A percentile compares a stretch with the other conserved stretches of the same genome.
Conservation (phyloP, 176 grass and related monocot species). For the Carex pumila region DNA sequence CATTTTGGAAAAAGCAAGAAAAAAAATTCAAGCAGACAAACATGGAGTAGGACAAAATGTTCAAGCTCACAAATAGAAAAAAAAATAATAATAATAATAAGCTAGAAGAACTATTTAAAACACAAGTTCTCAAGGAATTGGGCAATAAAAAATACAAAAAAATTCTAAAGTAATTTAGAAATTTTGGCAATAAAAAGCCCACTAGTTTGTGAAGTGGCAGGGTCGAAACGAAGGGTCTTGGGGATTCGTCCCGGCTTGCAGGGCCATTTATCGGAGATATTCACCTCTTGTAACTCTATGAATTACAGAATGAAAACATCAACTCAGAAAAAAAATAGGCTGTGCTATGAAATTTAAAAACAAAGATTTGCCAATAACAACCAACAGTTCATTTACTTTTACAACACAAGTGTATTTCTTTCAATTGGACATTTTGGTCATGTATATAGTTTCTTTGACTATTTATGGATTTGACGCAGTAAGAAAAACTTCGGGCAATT, state of each 20-base stretch:
- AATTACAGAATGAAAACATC: not conserved
- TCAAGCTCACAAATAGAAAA: not conserved
- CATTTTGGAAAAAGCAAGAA: not conserved
- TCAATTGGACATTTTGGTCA: not conserved
- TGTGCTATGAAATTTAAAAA: not conserved
- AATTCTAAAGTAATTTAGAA: slow-evolving; percentile 34
- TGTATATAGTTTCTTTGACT: not conserved
- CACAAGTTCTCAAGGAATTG: no score
- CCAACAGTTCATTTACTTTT: not conserved
- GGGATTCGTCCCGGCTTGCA: slow-evolving; percentile 55
- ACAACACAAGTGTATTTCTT: not conserved
- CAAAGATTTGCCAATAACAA: not conserved
- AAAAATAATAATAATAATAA: not conserved
- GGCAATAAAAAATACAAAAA: no score
- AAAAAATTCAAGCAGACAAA: not conserved
- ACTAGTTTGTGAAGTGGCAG: slow-evolving; percentile 52
- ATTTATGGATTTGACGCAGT: not conserved
- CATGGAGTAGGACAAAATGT: not conserved
- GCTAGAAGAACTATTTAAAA: not conserved
- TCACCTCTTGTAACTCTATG: slow-evolving; percentile 58
- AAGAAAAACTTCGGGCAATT: not conserved
- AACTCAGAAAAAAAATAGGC: not conserved
- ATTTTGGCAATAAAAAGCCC: slow-evolving; percentile 84
- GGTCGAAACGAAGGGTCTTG: slow-evolving; percentile 69
- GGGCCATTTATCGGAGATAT: slow-evolving; percentile 50